Conservation (phyloP, 164 flowering plant species). For the Vitis riparia region DNA sequence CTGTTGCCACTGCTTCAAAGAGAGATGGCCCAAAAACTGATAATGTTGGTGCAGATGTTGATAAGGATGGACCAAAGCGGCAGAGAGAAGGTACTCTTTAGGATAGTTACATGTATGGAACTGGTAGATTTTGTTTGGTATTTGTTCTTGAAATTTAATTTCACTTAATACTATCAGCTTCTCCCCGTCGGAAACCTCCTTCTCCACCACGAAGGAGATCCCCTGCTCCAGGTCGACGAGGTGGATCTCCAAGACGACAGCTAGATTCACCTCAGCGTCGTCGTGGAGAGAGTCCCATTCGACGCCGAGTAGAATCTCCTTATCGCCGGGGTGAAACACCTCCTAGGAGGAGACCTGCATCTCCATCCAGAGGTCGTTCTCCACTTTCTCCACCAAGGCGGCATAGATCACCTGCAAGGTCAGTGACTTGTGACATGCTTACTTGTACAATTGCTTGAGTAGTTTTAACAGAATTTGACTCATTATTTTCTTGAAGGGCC, state of each 20-base stretch:
- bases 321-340: constrained; percentile 73
- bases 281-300: constrained; percentile 68
- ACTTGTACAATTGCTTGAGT: neutral
- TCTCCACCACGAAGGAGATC: constrained; percentile 79
- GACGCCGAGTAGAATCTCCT: constrained; percentile 65
- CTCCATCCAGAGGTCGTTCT: constrained; percentile 84
- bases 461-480: constrained; percentile 3
- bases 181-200: constrained; percentile 71
- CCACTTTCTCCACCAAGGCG: constrained; percentile 76
- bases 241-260: constrained; percentile 71
- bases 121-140: neutral
- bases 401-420: constrained; percentile 79
- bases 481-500: constrained; percentile 28
- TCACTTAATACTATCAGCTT: constrained; percentile 41
- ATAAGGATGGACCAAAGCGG: constrained; percentile 66
- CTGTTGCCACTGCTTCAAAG: constrained; percentile 51
- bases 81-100: constrained; percentile 53
- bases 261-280: constrained; percentile 71
- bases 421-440: constrained; percentile 3
- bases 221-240: constrained; percentile 69
- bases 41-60: constrained; percentile 48
- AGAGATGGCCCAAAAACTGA: constrained; percentile 64
- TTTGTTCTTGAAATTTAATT: neutral
- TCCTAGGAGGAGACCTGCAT: constrained; percentile 78
- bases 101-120: neutral